Conservation (phyloP, 148 eudicot species). For the Limonium bicolor region DNA sequence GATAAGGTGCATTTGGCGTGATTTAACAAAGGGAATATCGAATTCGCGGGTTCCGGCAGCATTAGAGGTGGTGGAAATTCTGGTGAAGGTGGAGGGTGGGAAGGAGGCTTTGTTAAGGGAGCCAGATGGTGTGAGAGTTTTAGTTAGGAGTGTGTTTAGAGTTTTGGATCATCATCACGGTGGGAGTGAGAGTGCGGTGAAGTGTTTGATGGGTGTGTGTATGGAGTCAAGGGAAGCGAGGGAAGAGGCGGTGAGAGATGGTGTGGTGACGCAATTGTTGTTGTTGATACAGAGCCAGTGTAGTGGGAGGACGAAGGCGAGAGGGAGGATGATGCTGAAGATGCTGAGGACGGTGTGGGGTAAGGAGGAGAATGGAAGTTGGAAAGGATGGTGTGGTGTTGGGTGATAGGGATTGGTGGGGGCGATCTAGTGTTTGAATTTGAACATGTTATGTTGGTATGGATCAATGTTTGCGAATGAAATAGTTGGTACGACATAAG, state of each 20-base stretch:
- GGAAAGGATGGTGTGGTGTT: too few species aligned
- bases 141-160: conserved; percentile 54
- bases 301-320: conserved; percentile 28
- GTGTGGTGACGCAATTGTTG: conserved; percentile 54
- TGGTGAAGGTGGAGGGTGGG: conserved; percentile 21
- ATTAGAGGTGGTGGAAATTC: conserved; percentile 20
- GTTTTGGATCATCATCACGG: conserved; percentile 45
- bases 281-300: conserved; percentile 63
- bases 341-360: conserved; percentile 41
- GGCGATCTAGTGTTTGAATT: too few species aligned
- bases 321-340: conserved; percentile 55
- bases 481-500: too few species aligned
- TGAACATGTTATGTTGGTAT: too few species aligned
- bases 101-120: conserved; percentile 18
- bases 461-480: too few species aligned
- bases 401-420: too few species aligned
- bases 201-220: conserved; percentile 30
- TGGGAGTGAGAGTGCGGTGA: conserved; percentile 57
- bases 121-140: conserved; percentile 22
- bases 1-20: conserved; percentile 16
- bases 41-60: conserved; percentile 19
- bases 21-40: conserved; percentile 3
- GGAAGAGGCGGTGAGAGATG: conserved; percentile 33
- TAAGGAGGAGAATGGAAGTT: too few species aligned
- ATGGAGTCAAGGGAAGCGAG: conserved; percentile 21